phyloP scores from a whole-genome alignment of 2,329 filamentous ascomycete species.

The Diaporthe amygdali region DNA sequence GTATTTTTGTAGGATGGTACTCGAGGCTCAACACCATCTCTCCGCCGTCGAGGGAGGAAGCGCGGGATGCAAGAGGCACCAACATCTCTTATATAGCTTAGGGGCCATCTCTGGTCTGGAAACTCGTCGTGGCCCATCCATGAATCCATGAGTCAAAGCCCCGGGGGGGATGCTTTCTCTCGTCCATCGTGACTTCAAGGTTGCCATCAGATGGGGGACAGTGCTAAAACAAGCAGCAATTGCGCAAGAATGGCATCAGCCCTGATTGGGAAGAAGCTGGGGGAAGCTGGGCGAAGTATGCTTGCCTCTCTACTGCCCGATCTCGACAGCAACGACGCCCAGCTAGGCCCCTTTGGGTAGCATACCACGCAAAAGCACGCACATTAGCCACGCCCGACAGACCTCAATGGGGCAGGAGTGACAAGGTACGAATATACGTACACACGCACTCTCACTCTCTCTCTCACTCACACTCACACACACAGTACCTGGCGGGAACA shows the following conservation, averaged over 20 bases:
- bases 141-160: constrained; percentile 15
- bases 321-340: background rate
- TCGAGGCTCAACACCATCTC: constrained; percentile 6
- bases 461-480: too few relatives aligned
- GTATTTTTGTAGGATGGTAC: background rate
- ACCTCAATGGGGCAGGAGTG: background rate
- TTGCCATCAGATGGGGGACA: constrained; percentile 11
- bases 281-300: constrained; percentile 7
- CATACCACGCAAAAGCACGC: background rate
- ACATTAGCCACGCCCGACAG: too few relatives aligned
- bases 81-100: constrained; percentile 4
- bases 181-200: constrained; percentile 15
- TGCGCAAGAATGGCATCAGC: constrained; percentile 19
- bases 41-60: background rate
- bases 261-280: constrained; percentile 13
- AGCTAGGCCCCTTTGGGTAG: constrained; percentile 1
- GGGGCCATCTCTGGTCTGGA: background rate
- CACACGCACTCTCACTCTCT: too few relatives aligned
- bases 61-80: background rate
- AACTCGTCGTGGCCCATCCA: background rate
- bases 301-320: background rate
- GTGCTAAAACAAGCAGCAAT: constrained; percentile 6
- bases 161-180: background rate
- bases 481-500: constrained; percentile 10
- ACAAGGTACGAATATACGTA: background rate